These are phyloP conservation scores for Pichia insulana DNA, from an alignment of 805 yeast genomes.

Conservation along the genomic window DNA sequence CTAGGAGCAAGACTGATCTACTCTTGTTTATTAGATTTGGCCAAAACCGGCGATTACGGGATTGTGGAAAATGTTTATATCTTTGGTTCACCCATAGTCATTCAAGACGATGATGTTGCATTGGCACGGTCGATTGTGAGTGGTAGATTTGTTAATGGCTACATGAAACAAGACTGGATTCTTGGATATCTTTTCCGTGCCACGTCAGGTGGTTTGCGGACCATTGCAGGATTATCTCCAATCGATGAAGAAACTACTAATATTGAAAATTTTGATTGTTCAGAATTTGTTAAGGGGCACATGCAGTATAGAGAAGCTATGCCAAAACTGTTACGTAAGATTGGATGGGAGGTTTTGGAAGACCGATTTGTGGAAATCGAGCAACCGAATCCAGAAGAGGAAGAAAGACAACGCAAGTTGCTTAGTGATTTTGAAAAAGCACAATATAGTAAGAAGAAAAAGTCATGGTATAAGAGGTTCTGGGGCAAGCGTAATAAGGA, in stretches of 20 bases:
- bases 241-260: constrained; percentile 36
- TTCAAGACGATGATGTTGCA: constrained; percentile 66
- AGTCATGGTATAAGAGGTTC: constrained; percentile 35
- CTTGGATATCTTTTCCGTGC: constrained; percentile 92
- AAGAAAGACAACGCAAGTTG: constrained; percentile 74
- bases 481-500: constrained; percentile 41
- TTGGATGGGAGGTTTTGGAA: constrained; percentile 74
- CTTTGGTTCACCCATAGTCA: constrained; percentile 84
- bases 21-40: constrained; percentile 81
- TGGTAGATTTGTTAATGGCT: constrained; percentile 86
- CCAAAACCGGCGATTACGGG: constrained; percentile 80
- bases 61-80: constrained; percentile 79
- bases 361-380: constrained; percentile 95
- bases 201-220: constrained; percentile 84
- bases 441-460: constrained; percentile 23
- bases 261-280: constrained; percentile 80
- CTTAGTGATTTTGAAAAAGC: constrained; percentile 65
- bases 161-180: constrained; percentile 90
- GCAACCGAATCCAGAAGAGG: constrained; percentile 86
- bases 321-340: constrained; percentile 62
- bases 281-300: constrained; percentile 85
- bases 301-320: constrained; percentile 95
- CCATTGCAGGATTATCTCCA: constrained; percentile 86
- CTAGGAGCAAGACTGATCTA: constrained; percentile 87
- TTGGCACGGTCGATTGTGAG: constrained; percentile 79